Evolutionary conservation across 805 yeast genomes (phyloP), one percentile per base, ranked within the genome.

Genomic region (Yarrowia divulgata): DNA sequence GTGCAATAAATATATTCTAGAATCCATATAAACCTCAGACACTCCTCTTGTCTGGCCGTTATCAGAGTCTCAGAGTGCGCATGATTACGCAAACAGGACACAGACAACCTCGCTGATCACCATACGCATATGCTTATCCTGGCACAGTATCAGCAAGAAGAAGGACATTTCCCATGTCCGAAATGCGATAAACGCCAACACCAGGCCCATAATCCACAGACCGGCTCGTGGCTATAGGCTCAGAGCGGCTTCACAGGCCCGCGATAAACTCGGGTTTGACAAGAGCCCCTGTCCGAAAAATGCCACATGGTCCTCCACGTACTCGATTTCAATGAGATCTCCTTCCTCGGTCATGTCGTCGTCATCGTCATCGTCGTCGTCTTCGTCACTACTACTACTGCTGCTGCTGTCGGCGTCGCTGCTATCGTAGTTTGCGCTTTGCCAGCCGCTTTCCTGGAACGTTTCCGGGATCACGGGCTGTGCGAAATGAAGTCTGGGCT

Each of bases 361-460:
- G 3, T 14, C 43, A n/a, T 52, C 58, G 16, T 52, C 43, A 4
- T 54, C 45, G 4, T 23, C 45, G 5, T 39, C 60, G 14, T 49
- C 54, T 3, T 16, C 39, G 8, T 10, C 8, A 10, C 19, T n/a
- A 5, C 34, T n/a, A 5, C 34, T 39, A 10, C 45, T 39, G 34
- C 39, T 35, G 45, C 60, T 54, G 18, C 43, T 37, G 10, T 50
- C 57, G 58, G 37, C 60, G 32, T 39, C 60, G 8, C 19, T 39
- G 35, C 60, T 54, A 23, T 54, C 60, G 60, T 54, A 35, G 35
- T 9, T 14, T 3, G 35, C 60, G 23, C 19, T 12, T 9, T 13
- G 35, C 45, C 45, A 54, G 8, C 45, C 35, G 35, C 9, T 29
- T 23, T 54, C 58, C 19, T 39, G 45, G 32, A 37, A 19, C 10